Evolutionary conservation across 2,329 filamentous ascomycete genomes (phyloP).

Genomic region (Ophiocordyceps camponoti-rufipedis): DNA sequence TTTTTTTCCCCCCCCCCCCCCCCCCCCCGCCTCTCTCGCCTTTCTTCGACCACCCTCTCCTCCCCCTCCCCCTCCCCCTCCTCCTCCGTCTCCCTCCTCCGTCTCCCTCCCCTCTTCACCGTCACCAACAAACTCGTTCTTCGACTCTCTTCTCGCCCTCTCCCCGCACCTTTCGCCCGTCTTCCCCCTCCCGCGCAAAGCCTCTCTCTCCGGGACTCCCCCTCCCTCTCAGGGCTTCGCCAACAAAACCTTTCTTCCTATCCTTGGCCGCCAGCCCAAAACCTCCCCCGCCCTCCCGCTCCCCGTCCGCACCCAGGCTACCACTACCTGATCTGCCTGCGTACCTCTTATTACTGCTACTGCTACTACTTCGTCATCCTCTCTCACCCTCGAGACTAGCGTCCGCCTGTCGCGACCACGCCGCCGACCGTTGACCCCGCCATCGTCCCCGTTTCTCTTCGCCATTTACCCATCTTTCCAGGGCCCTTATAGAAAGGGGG

Average conservation of each 20-base stretch:
- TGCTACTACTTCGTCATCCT: too few species aligned
- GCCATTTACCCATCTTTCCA: slow-evolving; percentile 2
- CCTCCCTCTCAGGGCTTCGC: slow-evolving; percentile 1
- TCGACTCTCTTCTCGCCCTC: slow-evolving; percentile 12
- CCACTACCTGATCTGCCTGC: too few species aligned
- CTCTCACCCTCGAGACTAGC: background rate
- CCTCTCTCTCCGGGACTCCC: slow-evolving; percentile 1
- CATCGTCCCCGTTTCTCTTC: slow-evolving; percentile 4
- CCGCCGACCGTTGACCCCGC: slow-evolving; percentile 7
- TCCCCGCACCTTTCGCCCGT: slow-evolving; percentile 2
- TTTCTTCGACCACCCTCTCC: slow-evolving; percentile 7
- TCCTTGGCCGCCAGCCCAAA: too few species aligned
- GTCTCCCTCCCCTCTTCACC: slow-evolving; percentile 3
- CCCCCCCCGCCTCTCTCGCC: slow-evolving; percentile 10
- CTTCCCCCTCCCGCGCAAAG: slow-evolving; percentile 4
- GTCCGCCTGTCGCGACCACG: slow-evolving; percentile 5
- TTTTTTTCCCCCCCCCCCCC: slow-evolving; percentile 6
- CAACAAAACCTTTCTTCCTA: background rate
- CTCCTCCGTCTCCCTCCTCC: slow-evolving; percentile 6
- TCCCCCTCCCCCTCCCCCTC: slow-evolving; percentile 7
- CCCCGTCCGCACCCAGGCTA: background rate
- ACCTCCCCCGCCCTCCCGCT: background rate
- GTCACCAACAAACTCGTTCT: slow-evolving; percentile 4
- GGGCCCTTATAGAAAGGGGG: background rate
- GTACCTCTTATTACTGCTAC: too few species aligned